Conservation (phyloP, 2,329 filamentous ascomycete genomes). For the Pleomassaria siparia region DNA sequence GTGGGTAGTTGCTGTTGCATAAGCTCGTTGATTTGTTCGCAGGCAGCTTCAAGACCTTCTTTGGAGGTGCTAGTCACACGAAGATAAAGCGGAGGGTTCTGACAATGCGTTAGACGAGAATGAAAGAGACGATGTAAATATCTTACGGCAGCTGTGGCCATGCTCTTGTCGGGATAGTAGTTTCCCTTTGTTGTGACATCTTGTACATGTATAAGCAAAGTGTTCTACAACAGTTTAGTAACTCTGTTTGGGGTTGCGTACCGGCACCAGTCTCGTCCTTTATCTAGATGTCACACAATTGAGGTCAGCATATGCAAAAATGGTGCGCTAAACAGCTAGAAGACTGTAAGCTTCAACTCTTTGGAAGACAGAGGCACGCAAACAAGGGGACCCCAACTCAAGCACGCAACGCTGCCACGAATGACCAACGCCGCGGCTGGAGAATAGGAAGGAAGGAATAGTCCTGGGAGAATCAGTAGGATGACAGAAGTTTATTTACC, state of each 20-base stretch:
- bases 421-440: conserved; percentile 22
- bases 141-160: conserved; percentile 85
- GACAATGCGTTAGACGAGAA: conserved; percentile 3
- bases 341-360: conserved; percentile 52
- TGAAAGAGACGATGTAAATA: background rate
- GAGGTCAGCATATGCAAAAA: conserved; percentile 95
- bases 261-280: conserved; percentile 99
- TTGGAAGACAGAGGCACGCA: conserved; percentile 38
- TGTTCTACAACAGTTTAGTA: conserved; percentile 58
- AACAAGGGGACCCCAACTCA: conserved; percentile 29
- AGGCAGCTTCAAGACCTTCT: conserved; percentile 84
- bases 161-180: conserved; percentile 96
- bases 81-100: conserved; percentile 93
- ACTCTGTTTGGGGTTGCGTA: conserved; percentile 80
- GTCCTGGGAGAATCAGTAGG: conserved; percentile 65
- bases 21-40: conserved; percentile 86
- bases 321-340: conserved; percentile 52
- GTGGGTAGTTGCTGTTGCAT: conserved; percentile 97
- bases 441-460: conserved; percentile 31
- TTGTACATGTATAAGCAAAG: conserved; percentile 68
- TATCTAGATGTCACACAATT: conserved; percentile 88
- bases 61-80: conserved; percentile 93
- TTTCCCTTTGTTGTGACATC: conserved; percentile 98
- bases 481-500: conserved; percentile 82
- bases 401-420: conserved; percentile 25